Evolutionary conservation across 371 early-diverging fungal species (phyloP), one percentile per base, ranked within the genome.

Genomic region (Lichtheimia hyalospora): DNA sequence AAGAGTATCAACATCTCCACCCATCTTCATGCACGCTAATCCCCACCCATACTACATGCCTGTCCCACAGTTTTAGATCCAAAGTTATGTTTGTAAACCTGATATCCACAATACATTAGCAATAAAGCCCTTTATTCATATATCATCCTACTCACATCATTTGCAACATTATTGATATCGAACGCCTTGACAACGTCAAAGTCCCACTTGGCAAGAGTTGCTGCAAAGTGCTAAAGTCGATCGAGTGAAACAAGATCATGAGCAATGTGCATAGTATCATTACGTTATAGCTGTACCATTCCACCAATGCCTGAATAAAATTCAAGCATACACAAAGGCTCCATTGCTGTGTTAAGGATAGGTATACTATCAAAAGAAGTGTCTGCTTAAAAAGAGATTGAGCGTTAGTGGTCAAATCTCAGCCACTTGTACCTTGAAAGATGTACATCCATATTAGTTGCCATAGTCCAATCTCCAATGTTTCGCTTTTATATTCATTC

Each of bases 111-210:
- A 16, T 8, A 18, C 39, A 41, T 27, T 7, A 14, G 13, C 28
- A 21, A 18, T 52, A 7, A 13, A 34, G 10, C 34, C 5, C 16
- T 46, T 46, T 10, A 21, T 46, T 0, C 46, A 46, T 14, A 46
- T 14, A 21, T 46, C 46, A 46, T 21, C 21, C 46, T n/a, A 24
- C 44, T 48, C 64, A 92, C 92, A 2, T 80, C 79, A 66, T 93
- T 93, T 8, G 93, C 91, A 3, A 87, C 82, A 8, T 83, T 84
- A 63, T 92, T 92, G 63, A 93, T 88, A 67, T 94, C 93, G 52
- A 92, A 91, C 3, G 92, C 91, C 52, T 82, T 82, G 2, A 88
- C 62, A 25, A 92, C 82, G 34, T 89, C 63, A 27, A 79, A 79
- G 56, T 82, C 70, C 63, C 84, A 75, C 10, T 71, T 79, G 28